phyloP scores from a whole-genome alignment of 352 stramenopile genomes.

The Pythium scleroteichum region DNA sequence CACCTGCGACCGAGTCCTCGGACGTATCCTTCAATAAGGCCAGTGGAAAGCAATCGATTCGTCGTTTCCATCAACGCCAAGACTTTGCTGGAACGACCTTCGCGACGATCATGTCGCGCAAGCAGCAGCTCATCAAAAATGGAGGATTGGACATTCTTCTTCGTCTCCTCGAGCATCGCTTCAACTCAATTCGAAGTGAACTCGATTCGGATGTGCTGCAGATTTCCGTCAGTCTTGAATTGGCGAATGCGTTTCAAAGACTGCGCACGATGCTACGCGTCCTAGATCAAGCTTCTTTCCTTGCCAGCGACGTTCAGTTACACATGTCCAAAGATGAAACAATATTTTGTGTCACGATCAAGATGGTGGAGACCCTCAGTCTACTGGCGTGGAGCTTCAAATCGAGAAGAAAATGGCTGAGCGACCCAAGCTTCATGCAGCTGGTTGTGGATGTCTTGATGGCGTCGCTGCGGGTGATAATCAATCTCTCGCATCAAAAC shows the following conservation, averaged over 20 bases:
- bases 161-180: constrained; percentile 14
- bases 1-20: neutral
- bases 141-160: constrained; percentile 37
- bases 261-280: constrained; percentile 51
- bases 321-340: constrained; percentile 38
- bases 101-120: constrained; percentile 31
- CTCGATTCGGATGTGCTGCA: neutral
- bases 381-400: constrained; percentile 36
- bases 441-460: constrained; percentile 48
- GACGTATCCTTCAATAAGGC: neutral
- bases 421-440: constrained; percentile 30
- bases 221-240: constrained; percentile 19
- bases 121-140: constrained; percentile 45
- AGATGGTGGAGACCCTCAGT: constrained; percentile 39
- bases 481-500: constrained; percentile 84
- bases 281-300: constrained; percentile 70
- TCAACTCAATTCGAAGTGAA: constrained; percentile 10
- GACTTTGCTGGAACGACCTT: constrained; percentile 33
- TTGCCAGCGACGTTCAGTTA: constrained; percentile 46
- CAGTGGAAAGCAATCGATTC: constrained; percentile 1
- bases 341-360: constrained; percentile 44
- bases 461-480: constrained; percentile 53
- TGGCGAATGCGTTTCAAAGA: constrained; percentile 34
- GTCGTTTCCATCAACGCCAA: constrained; percentile 5
- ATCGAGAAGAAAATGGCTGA: constrained; percentile 28